phyloP scores from a whole-genome alignment of 129 eudicot species.

The Artemisia argyi region DNA sequence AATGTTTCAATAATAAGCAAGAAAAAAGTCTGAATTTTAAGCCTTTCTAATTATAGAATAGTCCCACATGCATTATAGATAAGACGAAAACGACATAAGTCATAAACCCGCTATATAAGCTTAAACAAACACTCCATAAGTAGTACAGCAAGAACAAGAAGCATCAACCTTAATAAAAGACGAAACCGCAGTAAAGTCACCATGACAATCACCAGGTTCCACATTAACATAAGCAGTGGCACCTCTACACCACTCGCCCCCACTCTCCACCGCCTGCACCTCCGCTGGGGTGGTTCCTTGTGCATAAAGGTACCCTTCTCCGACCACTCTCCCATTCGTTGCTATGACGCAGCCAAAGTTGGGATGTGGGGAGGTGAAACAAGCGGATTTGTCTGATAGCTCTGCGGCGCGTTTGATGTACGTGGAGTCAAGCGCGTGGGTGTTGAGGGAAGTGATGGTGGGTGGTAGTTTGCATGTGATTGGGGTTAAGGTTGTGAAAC shows the following conservation, averaged over 20 bases:
- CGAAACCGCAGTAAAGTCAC: conserved; percentile 63
- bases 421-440: conserved; percentile 54
- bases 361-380: conserved; percentile 86
- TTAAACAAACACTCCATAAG: too few relatives aligned
- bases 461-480: conserved; percentile 32
- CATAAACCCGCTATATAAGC: too few relatives aligned
- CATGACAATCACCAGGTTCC: conserved; percentile 95
- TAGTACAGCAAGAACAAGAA: not conserved
- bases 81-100: too few relatives aligned
- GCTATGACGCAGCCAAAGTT: conserved; percentile 92
- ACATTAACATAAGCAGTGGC: conserved; percentile 93
- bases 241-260: conserved; percentile 59
- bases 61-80: too few relatives aligned
- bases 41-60: too few relatives aligned
- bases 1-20: too few relatives aligned
- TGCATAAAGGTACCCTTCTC: conserved; percentile 85
- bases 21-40: too few relatives aligned
- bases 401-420: conserved; percentile 68
- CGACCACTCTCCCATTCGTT: conserved; percentile 46
- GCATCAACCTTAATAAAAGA: conserved; percentile 61
- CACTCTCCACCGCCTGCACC: conserved; percentile 83
- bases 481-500: conserved; percentile 37
- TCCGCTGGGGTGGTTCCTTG: conserved; percentile 92
- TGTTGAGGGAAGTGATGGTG: conserved; percentile 21
- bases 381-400: conserved; percentile 84